Base-by-base conservation (phyloP, 805 yeast species). In the Maudiozyma turicensis region DNA sequence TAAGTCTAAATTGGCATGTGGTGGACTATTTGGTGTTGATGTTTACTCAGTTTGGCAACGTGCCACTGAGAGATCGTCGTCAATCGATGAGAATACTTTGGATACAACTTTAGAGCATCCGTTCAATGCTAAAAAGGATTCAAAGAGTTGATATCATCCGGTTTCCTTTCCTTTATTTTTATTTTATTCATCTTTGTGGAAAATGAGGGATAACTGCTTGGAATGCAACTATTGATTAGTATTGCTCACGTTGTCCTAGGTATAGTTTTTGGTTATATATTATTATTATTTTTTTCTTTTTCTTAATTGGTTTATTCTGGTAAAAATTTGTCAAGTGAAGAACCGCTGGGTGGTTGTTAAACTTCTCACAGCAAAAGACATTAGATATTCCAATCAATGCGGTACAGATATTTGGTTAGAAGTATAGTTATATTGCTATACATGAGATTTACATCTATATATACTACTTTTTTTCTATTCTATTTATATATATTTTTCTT, bases 11-110 rank as follows among this genome's bases (percentile, higher is more conserved):
- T 52, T 58, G 20, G 55, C 65, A 8, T 55, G 63, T 6, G 57
- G 60, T 44, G 65, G 66, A 0, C 46, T 65, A 15, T 65, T 64
- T 47, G 69, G 69, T 38, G 69, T 65, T 13, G 69, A 65, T 48
- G 64, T 65, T 4, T 61, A 61, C 44, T 63, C 69, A 10, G 67
- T 65, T 13, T 64, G 65, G 66, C 58, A 63, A 51, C 54, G 68
- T 35, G 68, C 67, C 3, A 58, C 61, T 1, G 61, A 55, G 43
- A 47, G 49, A 35, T 11, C 26, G 7, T 10, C 28, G 39, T 26
- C n/a, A 7, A 32, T 38, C 26, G 44, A 34, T 13, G 44, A 39
- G 14, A 35, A 20, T 13, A 13, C 38, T n/a, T 15, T 35, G 3
- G 38, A 35, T 13, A n/a, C 38, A 13, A 35, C 38, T 35, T 15